Conservation (phyloP, 352 stramenopile species). For the Pythium myriotylum region DNA sequence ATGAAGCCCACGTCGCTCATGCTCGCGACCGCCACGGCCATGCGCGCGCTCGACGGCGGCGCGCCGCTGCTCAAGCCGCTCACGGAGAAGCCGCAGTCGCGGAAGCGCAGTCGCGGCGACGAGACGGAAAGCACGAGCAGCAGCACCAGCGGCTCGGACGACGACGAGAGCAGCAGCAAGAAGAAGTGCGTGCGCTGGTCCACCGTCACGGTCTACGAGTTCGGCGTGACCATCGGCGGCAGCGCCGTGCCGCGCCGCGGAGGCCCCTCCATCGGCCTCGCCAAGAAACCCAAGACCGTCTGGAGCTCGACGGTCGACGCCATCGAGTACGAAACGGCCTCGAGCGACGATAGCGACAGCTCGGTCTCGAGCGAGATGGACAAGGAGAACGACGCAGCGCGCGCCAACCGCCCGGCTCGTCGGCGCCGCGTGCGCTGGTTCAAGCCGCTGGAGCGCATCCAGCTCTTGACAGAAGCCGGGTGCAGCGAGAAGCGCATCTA, state of each 20-base stretch:
- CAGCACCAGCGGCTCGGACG: constrained; percentile 5
- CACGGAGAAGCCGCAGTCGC: constrained; percentile 8
- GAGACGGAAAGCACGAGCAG: not conserved
- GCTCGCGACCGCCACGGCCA: constrained; percentile 20
- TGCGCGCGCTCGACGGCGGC: constrained; percentile 11
- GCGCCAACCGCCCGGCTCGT: not conserved
- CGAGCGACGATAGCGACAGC: constrained; percentile 7
- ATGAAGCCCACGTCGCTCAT: constrained; percentile 16
- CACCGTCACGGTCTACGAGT: constrained; percentile 65
- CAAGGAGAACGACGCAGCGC: constrained; percentile 7
- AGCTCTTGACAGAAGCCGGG: constrained; percentile 12
- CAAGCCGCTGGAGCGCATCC: constrained; percentile 19
- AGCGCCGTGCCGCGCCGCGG: constrained; percentile 46
- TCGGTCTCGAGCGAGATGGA: not conserved
- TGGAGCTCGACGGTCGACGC: constrained; percentile 39
- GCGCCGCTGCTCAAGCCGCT: constrained; percentile 12
- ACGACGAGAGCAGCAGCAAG: constrained; percentile 8
- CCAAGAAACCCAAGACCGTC: constrained; percentile 36
- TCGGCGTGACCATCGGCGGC: constrained; percentile 46
- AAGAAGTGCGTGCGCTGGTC: constrained; percentile 52
- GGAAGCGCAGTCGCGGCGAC: constrained; percentile 16
- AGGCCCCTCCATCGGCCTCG: constrained; percentile 46
- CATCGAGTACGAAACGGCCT: constrained; percentile 12
- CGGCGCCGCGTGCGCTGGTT: constrained; percentile 21
- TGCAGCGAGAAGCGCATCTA: constrained; percentile 25